Evolutionary conservation across 805 yeast genomes (phyloP), one percentile per base, ranked within the genome.

Genomic region (Ogataea wickerhamii): DNA sequence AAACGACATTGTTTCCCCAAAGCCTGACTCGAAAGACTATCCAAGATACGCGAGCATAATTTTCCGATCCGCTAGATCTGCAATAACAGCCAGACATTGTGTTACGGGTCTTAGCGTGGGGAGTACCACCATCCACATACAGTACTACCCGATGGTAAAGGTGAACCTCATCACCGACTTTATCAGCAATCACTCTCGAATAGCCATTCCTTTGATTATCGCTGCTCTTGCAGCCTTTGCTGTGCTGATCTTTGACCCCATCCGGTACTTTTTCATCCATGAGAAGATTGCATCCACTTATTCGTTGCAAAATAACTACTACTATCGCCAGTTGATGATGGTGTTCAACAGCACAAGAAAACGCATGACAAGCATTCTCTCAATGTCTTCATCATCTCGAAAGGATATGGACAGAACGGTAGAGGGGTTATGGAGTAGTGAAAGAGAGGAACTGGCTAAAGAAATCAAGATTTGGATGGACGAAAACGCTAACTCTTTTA

Each of bases 401-500:
- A 43, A 47, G 14, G 45, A 36, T 8, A 34, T 38, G 19, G 43
- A 47, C 41, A 41, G 44, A 19, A 42, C 53, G 11, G 40, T 49
- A 28, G 53, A 51, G 21, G 64, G 60, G 13, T 32, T 59, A 18
- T 83, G 95, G 94, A 71, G 73, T 24, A 71, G 73, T 24, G 94
- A 88, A 51, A 67, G 96, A 29, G 60, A 68, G 26, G 83, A 80
- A 36, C 74, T 76, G 43, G 78, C 82, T 1, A 78, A 80, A 40
- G 87, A 83, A 46, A 55, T 93, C 39, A 74, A 72, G 47, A 66
- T 84, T 48, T 85, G 95, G 93, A 66, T 93, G 5, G 80, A 78
- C 41, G 98, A 93, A 58, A 89, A 88, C 45, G 79, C 80, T n/a
- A 82, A 84, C 57, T 87, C 97, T 2, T 93, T 88, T 56, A 88